Evolutionary conservation across 2,329 filamentous ascomycete genomes (phyloP), one percentile per base, ranked within the genome.

Genomic region (Biscogniauxia mediterranea): DNA sequence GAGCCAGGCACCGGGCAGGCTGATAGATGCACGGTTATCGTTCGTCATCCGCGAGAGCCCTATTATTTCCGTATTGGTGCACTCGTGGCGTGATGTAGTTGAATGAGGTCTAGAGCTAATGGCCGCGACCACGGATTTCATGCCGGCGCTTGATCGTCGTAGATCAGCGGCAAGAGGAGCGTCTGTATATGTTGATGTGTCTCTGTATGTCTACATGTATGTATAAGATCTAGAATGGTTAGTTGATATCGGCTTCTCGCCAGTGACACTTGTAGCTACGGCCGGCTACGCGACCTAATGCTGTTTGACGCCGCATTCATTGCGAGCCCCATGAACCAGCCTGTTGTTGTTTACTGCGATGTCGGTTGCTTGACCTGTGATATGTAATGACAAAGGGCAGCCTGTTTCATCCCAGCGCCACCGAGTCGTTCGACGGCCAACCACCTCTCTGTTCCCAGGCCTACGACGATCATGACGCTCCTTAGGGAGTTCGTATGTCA

Each of bases 21-120:
- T 46, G 38, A 46, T 46, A 46, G 38, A 46, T 67, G 65, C 63
- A 65, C 63, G 63, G 65, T 67, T 67, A 65, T 65, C 65, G 65
- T 66, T 61, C 59, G 59, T 57, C 61, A 62, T 52, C 64, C 63
- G 63, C 63, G 15, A 66, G 52, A 61, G 55, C 60, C 52, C 57
- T 52, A 52, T 26, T 53, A 56, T 38, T 51, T 25, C 51, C 57
- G 59, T 59, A 52, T 46, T 57, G 17, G 11, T 46, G 38, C 17
- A 46, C 38, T 17, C 57, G 61, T 66, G 64, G 64, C 63, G 63
- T 63, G 64, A 65, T 63, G 61, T 57, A 55, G 56, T 58, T 54
- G 42, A 25, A 46, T 53, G 62, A 32, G 56, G 26, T 20, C 25
- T 52, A 20, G 52, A 32, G 49, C 46, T 21, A 58, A 26, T 32